Percentiles rank a stretch among this genome's conserved stretches.
Evolutionary conservation across 2,329 filamentous ascomycete species (phyloP).

Genomic region (Cercospora sojina): DNA sequence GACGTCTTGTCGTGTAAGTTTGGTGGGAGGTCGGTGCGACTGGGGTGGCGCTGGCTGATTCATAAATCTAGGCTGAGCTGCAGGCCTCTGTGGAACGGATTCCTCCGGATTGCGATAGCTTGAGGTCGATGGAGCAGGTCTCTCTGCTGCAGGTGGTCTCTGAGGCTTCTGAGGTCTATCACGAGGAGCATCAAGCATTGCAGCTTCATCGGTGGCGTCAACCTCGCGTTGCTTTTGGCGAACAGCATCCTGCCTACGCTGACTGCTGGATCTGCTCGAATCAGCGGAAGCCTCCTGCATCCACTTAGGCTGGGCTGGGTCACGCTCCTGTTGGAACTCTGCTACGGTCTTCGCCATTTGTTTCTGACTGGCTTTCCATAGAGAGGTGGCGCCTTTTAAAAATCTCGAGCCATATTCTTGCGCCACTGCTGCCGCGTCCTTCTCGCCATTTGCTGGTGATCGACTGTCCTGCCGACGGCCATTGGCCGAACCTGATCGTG

Average conservation of each 20-base stretch:
- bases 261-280: slow-evolving; percentile 30
- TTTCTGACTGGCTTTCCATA: slow-evolving; percentile 95
- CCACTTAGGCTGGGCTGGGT: slow-evolving; percentile 86
- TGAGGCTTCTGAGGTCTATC: slow-evolving; percentile 52
- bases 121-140: slow-evolving; percentile 17
- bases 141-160: slow-evolving; percentile 31
- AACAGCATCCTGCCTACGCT: slow-evolving; percentile 33
- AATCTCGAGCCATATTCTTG: slow-evolving; percentile 78
- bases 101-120: slow-evolving; percentile 36
- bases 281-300: slow-evolving; percentile 68
- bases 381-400: slow-evolving; percentile 88
- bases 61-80: slow-evolving; percentile 43
- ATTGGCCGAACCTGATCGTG: slow-evolving; percentile 47
- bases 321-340: slow-evolving; percentile 74
- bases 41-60: slow-evolving; percentile 42
- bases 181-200: slow-evolving; percentile 70
- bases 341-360: slow-evolving; percentile 88
- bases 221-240: slow-evolving; percentile 26
- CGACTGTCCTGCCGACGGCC: slow-evolving; percentile 53
- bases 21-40: slow-evolving; percentile 48
- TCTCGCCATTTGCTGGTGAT: slow-evolving; percentile 58
- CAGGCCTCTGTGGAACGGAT: slow-evolving; percentile 39
- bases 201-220: slow-evolving; percentile 57
- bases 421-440: slow-evolving; percentile 76
- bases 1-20: slow-evolving; percentile 68